Percentiles rank a stretch among this genome's conserved stretches.
phyloP scores from a whole-genome alignment of 1,284 basidiomycete species.

The Heliocybe sulcata region DNA sequence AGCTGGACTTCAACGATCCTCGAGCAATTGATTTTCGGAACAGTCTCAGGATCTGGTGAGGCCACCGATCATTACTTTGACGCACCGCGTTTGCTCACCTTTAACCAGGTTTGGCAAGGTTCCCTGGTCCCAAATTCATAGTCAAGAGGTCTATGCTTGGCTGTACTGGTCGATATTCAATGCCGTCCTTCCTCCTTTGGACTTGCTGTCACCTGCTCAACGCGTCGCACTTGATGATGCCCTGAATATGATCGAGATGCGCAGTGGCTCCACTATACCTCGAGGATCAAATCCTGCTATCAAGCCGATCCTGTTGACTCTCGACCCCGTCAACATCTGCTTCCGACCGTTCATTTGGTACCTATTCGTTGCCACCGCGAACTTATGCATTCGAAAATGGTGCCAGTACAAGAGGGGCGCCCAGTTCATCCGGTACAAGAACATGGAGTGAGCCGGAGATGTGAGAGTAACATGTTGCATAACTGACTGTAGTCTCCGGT shows the following conservation, averaged over 20 bases:
- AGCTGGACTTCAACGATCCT: constrained; percentile 55
- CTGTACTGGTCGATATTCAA: constrained; percentile 83
- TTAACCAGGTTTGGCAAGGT: constrained; percentile 59
- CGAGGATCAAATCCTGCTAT: constrained; percentile 53
- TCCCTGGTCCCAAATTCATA: constrained; percentile 67
- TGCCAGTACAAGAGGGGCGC: constrained; percentile 42
- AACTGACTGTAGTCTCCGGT: constrained; percentile 1
- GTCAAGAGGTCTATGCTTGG: constrained; percentile 68
- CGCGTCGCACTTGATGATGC: constrained; percentile 49
- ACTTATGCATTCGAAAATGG: constrained; percentile 37
- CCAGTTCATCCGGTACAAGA: constrained; percentile 41
- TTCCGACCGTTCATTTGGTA: constrained; percentile 75
- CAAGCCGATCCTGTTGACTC: constrained; percentile 63
- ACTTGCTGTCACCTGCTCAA: constrained; percentile 38
- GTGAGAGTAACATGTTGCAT: not conserved
- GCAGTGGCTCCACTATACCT: constrained; percentile 62
- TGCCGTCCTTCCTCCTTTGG: constrained; percentile 42
- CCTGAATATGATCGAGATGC: constrained; percentile 60
- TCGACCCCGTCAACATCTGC: constrained; percentile 69
- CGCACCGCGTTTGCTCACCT: not conserved
- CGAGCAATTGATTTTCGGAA: constrained; percentile 75
- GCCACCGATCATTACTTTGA: constrained; percentile 1
- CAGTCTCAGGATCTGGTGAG: constrained; percentile 53
- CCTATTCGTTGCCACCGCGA: constrained; percentile 47
- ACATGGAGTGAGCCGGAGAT: constrained; percentile 47